Evolutionary conservation across 2,329 filamentous ascomycete genomes (phyloP).

Genomic region (Domatiomyces catenatus): DNA sequence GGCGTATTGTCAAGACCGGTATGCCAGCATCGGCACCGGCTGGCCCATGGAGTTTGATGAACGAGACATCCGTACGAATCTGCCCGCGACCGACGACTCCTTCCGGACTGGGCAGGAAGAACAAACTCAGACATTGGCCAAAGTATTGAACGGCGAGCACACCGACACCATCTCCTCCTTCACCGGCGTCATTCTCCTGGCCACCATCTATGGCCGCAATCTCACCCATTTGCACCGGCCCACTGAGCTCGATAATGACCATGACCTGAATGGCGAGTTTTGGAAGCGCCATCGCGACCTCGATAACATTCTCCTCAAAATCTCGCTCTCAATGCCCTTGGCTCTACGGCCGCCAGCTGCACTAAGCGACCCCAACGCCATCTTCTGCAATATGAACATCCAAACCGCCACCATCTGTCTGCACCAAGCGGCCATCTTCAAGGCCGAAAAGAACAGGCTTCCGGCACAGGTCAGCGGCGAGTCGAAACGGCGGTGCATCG

Average conservation of each 20-base stretch:
- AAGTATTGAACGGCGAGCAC: conserved; percentile 51
- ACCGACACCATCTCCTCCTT: conserved; percentile 60
- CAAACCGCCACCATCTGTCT: conserved; percentile 92
- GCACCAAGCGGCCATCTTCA: conserved; percentile 97
- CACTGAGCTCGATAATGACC: conserved; percentile 61
- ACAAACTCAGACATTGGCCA: conserved; percentile 48
- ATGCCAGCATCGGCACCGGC: conserved; percentile 87
- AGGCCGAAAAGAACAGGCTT: conserved; percentile 76
- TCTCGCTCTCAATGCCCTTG: conserved; percentile 64
- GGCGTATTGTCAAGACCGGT: conserved; percentile 78
- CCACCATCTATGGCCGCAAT: conserved; percentile 82
- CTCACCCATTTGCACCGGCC: conserved; percentile 81
- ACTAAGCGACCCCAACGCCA: conserved; percentile 62
- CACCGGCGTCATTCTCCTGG: conserved; percentile 66
- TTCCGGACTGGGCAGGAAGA: conserved; percentile 68
- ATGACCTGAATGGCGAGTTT: conserved; percentile 82
- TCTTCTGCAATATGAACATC: conserved; percentile 94
- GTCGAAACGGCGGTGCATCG: conserved; percentile 84
- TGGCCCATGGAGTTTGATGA: conserved; percentile 96
- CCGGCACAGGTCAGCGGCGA: conserved; percentile 65
- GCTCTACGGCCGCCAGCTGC: conserved; percentile 65
- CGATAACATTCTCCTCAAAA: conserved; percentile 82
- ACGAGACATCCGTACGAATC: conserved; percentile 69
- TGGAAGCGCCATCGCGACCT: conserved; percentile 85
- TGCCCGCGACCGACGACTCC: conserved; percentile 71